A percentile compares a stretch with the other conserved stretches of the same genome.
phyloP scores from a whole-genome alignment of 192 early-diverging fungal species.

The Spizellomyces punctatus region DNA sequence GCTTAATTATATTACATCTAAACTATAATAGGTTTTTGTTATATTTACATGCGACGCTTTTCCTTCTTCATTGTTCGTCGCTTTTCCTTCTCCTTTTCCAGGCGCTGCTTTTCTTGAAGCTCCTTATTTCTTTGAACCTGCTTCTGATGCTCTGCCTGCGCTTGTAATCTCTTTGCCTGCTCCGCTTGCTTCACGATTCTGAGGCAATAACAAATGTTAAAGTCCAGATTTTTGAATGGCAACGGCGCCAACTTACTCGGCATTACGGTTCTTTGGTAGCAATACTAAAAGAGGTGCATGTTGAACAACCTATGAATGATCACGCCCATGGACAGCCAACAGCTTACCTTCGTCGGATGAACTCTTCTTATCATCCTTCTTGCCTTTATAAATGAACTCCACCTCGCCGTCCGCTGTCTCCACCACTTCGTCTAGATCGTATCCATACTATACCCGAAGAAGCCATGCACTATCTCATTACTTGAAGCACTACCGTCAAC shows the following conservation, averaged over 20 bases:
- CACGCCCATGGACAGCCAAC: not conserved
- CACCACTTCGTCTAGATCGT: conserved; percentile 61
- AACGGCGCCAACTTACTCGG: conserved; percentile 48
- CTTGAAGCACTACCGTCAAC: conserved; percentile 47
- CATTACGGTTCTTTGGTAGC: conserved; percentile 62
- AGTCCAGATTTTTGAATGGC: no score
- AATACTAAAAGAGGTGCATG: not conserved
- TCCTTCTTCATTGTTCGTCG: conserved; percentile 46
- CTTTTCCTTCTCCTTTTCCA: conserved; percentile 52
- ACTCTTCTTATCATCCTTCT: conserved; percentile 6
- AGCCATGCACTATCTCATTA: conserved; percentile 48
- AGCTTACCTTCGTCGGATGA: not conserved
- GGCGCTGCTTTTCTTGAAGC: conserved; percentile 43
- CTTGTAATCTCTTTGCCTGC: conserved; percentile 31
- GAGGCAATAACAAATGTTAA: no score
- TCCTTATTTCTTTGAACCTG: conserved; percentile 36
- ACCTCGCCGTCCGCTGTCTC: conserved; percentile 63
- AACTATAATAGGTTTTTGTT: not conserved
- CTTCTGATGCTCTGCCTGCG: conserved; percentile 31
- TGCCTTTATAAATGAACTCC: conserved; percentile 64
- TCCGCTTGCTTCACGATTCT: conserved; percentile 48
- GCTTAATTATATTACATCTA: no score
- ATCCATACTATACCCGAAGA: conserved; percentile 58
- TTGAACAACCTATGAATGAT: not conserved
- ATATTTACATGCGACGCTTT: conserved; percentile 46